These are phyloP conservation scores for Aspergillus awamori DNA, from an alignment of 2,329 filamentous ascomycete genomes.

Conservation along the genomic window DNA sequence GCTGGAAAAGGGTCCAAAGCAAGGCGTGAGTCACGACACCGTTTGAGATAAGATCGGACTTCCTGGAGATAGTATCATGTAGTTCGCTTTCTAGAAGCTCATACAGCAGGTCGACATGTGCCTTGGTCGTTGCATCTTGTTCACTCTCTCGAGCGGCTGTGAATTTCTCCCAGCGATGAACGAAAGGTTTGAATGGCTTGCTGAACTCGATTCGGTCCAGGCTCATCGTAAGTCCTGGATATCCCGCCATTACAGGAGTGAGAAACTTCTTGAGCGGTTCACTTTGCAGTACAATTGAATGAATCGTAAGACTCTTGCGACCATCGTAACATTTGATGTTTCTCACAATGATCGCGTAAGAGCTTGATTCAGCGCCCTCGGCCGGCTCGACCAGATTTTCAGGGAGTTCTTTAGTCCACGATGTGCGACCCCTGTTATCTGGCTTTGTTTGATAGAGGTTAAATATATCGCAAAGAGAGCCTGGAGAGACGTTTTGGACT, in stretches of 20 bases:
- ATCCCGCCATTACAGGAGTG: constrained; percentile 32
- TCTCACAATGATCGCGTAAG: constrained; percentile 63
- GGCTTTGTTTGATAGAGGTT: neutral
- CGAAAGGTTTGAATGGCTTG: constrained; percentile 64
- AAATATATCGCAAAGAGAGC: neutral
- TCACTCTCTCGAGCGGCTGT: constrained; percentile 45
- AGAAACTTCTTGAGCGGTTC: neutral
- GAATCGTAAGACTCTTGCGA: constrained; percentile 61
- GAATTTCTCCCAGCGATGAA: constrained; percentile 65
- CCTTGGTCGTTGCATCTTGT: constrained; percentile 48
- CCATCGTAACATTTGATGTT: constrained; percentile 62
- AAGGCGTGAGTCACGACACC: constrained; percentile 58
- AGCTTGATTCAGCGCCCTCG: constrained; percentile 65
- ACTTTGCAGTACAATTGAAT: constrained; percentile 45
- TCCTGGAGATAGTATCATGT: constrained; percentile 53
- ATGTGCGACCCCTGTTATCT: neutral
- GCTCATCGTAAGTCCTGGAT: constrained; percentile 62
- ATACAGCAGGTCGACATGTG: constrained; percentile 53
- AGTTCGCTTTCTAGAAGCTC: constrained; percentile 54
- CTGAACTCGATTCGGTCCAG: constrained; percentile 64
- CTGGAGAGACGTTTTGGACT: neutral
- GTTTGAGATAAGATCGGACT: constrained; percentile 56
- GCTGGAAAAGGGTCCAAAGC: constrained; percentile 44
- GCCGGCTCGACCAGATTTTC: neutral
- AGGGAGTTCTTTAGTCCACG: neutral